Evolutionary conservation across 345 rosid genomes (phyloP).

Genomic region (Crucihimalaya himalaica): DNA sequence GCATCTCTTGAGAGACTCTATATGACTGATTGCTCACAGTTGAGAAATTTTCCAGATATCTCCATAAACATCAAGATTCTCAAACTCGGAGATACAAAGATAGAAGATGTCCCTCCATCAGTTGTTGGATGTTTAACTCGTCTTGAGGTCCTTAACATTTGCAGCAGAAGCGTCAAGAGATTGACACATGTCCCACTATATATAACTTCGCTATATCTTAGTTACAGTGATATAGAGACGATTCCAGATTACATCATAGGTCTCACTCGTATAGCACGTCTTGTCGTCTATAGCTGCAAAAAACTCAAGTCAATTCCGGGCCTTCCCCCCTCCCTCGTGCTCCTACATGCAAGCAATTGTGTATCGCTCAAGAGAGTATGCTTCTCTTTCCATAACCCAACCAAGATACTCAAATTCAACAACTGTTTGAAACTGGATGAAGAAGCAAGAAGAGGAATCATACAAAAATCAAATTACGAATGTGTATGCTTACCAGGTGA

Average conservation of each 20-base stretch:
- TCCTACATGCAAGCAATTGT: background rate
- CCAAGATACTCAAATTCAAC: background rate
- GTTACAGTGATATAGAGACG: background rate
- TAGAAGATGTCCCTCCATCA: slow-evolving; percentile 6
- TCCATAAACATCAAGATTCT: background rate
- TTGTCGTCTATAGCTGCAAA: background rate
- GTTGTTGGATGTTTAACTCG: background rate
- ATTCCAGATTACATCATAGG: background rate
- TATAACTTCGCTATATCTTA: background rate
- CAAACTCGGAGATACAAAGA: background rate
- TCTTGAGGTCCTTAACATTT: background rate
- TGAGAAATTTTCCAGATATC: slow-evolving; percentile 17
- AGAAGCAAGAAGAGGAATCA: background rate
- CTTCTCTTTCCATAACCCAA: background rate
- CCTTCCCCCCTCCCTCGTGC: background rate
- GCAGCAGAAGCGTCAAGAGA: background rate
- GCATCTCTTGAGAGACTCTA: background rate
- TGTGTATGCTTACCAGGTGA: background rate
- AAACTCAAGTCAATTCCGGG: background rate
- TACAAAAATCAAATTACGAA: background rate
- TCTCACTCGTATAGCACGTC: background rate
- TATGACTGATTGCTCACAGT: background rate
- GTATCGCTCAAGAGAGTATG: background rate
- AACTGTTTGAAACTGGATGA: background rate
- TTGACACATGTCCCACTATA: background rate